These are phyloP conservation scores for Nepenthes gracilis DNA, from an alignment of 148 eudicot genomes.

Conservation along the genomic window DNA sequence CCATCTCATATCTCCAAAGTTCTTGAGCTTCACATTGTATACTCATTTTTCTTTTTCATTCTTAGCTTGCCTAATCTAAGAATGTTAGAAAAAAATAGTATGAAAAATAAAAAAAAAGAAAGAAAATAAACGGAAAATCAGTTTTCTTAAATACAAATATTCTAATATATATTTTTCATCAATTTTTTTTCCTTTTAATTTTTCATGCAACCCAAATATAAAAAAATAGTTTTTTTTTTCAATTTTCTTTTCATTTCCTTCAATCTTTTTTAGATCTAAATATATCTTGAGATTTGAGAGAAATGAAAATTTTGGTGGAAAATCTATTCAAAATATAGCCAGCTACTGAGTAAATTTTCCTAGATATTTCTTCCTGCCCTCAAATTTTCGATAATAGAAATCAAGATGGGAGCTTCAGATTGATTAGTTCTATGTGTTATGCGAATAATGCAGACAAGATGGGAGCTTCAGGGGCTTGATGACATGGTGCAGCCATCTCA, in stretches of 20 bases:
- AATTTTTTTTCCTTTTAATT: too few species aligned
- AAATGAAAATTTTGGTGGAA: too few species aligned
- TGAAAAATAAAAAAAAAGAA: too few species aligned
- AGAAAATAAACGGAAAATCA: too few species aligned
- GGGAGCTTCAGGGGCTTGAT: constrained; percentile 84
- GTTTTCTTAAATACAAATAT: too few species aligned
- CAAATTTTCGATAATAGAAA: neutral
- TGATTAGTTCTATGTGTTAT: neutral
- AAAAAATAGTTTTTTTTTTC: too few species aligned
- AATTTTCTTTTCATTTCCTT: too few species aligned
- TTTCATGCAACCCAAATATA: too few species aligned
- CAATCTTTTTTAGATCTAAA: neutral
- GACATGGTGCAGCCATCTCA: constrained; percentile 55
- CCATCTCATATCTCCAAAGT: constrained; percentile 49
- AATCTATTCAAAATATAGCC: too few species aligned
- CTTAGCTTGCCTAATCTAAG: neutral
- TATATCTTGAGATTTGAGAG: neutral
- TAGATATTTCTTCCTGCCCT: neutral
- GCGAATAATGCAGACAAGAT: constrained; percentile 40
- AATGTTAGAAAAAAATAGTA: too few species aligned
- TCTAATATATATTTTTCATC: too few species aligned
- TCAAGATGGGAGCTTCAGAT: neutral
- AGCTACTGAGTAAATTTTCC: too few species aligned
- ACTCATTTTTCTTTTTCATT: constrained; percentile 4
- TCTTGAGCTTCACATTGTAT: constrained; percentile 79